Evolutionary conservation across 83 land plant genomes (phyloP), one percentile per base, ranked within the genome.

Genomic region (Thuja plicata): DNA sequence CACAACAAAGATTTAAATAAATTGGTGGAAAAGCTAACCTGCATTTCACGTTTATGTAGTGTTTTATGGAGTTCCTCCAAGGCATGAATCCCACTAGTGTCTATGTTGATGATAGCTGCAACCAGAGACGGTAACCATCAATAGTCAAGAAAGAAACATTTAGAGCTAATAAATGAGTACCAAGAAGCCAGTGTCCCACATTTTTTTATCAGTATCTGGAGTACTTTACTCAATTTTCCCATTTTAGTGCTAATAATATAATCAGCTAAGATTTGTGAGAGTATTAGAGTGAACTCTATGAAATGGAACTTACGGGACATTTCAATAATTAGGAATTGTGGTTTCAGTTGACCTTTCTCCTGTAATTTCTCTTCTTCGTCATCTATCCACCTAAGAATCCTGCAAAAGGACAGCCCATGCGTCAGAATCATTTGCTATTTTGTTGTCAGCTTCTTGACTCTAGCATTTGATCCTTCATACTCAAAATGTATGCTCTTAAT

Each of bases 61-160:
- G 92, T 91, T 71, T 80, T 92, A 84, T 90, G 88, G 43, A 97
- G 88, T 70, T 96, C 98, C 88, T 96, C 96, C 77, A 97, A 89
- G 85, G 96, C 96, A 90, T 93, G 93, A 78, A 96, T 92, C 62
- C 97, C 98, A 73, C 94, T 96, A 1, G 96, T 96, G 89, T 97
- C 99, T 13, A 97, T 96, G 88, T 93, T 96, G 34, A 93, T 97
- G 21, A 97, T 96, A 88, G 99, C 99, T 97, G 95, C 91, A 90
- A 46, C 45, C 38, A 87, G n/a, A 89, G 41, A 54, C 52, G 76
- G 41, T 17, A 48, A 13, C 21, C 30, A 16, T 62, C 30, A 62
- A 16, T 32, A 54, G 37, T 24, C 62, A 81, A 88, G n/a, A 73
- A 87, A 62, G 55, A 83, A 80, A 80, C 48, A 37, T 80, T 80